Conservation (phyloP, 257 asterid genomes). For the Rauvolfia tetraphylla region DNA sequence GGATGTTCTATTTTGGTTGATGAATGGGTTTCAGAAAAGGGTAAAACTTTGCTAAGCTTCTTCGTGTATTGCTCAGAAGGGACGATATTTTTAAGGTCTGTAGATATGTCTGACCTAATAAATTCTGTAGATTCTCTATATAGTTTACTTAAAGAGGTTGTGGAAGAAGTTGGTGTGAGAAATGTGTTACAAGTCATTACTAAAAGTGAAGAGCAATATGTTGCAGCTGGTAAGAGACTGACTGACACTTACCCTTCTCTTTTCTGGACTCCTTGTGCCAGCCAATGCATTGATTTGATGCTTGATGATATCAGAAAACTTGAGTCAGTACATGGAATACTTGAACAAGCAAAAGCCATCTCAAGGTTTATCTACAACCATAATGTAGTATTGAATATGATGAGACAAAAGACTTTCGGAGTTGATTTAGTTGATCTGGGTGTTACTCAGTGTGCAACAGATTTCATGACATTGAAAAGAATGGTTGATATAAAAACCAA, state of each 20-base stretch:
- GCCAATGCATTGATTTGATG: slow-evolving; percentile 66
- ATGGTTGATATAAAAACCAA: slow-evolving; percentile 64
- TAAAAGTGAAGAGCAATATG: slow-evolving; percentile 61
- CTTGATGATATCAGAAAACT: slow-evolving; percentile 67
- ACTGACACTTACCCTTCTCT: slow-evolving; percentile 63
- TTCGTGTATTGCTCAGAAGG: slow-evolving; percentile 64
- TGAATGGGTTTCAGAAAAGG: slow-evolving; percentile 59
- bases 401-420: slow-evolving; percentile 74
- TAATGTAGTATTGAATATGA: slow-evolving; percentile 56
- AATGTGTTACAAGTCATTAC: slow-evolving; percentile 84
- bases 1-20: slow-evolving; percentile 87
- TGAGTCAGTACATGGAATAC: slow-evolving; percentile 45
- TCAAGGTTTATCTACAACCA: slow-evolving; percentile 70
- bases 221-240: slow-evolving; percentile 66
- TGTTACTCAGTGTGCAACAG: slow-evolving; percentile 51
- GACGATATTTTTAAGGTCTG: slow-evolving; percentile 66
- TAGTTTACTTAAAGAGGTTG: slow-evolving; percentile 67
- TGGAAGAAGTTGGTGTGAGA: slow-evolving; percentile 72
- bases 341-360: slow-evolving; percentile 74
- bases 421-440: slow-evolving; percentile 80
- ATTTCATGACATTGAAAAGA: slow-evolving; percentile 67
- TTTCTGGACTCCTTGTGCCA: slow-evolving; percentile 93
- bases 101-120: slow-evolving; percentile 49
- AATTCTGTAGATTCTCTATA: slow-evolving; percentile 57
- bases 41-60: slow-evolving; percentile 53